phyloP scores from a whole-genome alignment of 495 filamentous ascomycete species.

The Chaetomidium leptoderma region DNA sequence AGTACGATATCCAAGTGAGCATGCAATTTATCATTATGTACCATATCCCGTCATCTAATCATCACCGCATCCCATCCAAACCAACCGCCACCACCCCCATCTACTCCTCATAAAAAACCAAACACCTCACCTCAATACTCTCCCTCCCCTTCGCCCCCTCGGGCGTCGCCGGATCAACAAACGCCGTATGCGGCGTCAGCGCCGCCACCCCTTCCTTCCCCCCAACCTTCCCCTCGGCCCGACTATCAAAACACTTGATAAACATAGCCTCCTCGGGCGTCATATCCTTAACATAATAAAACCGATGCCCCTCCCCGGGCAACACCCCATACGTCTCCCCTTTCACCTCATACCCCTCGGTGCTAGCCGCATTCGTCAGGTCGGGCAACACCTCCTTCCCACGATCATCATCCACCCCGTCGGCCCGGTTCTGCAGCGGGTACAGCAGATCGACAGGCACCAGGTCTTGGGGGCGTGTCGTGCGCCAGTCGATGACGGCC shows the following conservation, averaged over 20 bases:
- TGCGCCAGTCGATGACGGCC: conserved; percentile 63
- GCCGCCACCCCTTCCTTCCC: conserved; percentile 49
- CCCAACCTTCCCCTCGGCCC: conserved; percentile 48
- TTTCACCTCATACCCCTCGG: conserved; percentile 44
- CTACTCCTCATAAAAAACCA: conserved; percentile 61
- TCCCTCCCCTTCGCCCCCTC: conserved; percentile 59
- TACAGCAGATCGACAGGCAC: conserved; percentile 72
- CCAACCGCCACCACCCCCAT: neutral
- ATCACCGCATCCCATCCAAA: too few relatives aligned
- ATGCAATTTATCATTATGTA: neutral
- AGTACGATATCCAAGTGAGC: too few relatives aligned
- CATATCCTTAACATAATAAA: conserved; percentile 82
- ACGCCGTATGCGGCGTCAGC: conserved; percentile 79
- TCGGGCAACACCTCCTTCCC: conserved; percentile 36
- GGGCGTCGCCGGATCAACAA: conserved; percentile 65
- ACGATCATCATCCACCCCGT: conserved; percentile 44
- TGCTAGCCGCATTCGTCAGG: conserved; percentile 20
- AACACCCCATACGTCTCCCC: conserved; percentile 67
- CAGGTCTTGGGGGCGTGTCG: conserved; percentile 57
- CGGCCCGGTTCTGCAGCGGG: conserved; percentile 58
- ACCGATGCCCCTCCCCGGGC: conserved; percentile 56
- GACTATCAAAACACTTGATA: conserved; percentile 78
- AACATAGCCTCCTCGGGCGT: conserved; percentile 68
- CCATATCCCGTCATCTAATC: neutral
- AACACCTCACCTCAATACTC: conserved; percentile 83